Conservation (phyloP, 2,329 filamentous ascomycete genomes). For the Venturia asperata region DNA sequence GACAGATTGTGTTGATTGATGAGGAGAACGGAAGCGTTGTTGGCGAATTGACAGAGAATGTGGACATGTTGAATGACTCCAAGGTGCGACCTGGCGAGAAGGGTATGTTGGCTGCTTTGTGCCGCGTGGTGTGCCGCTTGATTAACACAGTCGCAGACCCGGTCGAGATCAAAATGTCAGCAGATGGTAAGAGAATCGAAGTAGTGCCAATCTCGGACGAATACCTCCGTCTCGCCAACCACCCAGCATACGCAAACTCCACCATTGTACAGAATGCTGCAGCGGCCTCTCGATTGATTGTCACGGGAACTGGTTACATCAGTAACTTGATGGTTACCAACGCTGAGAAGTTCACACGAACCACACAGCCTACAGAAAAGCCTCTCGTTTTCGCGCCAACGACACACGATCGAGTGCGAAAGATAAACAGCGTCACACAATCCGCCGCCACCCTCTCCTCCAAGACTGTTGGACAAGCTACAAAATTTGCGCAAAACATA, state of each 20-base stretch:
- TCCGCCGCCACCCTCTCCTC: slow-evolving; percentile 72
- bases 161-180: slow-evolving; percentile 68
- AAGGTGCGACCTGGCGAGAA: slow-evolving; percentile 81
- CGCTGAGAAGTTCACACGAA: slow-evolving; percentile 73
- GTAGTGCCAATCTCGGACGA: slow-evolving; percentile 62
- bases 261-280: slow-evolving; percentile 80
- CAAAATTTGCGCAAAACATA: slow-evolving; percentile 79
- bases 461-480: slow-evolving; percentile 79
- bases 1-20: slow-evolving; percentile 86
- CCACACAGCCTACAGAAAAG: slow-evolving; percentile 67
- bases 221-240: slow-evolving; percentile 69
- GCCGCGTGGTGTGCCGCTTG: slow-evolving; percentile 21
- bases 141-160: slow-evolving; percentile 49
- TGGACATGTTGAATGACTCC: slow-evolving; percentile 69
- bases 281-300: slow-evolving; percentile 81
- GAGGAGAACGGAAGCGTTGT: slow-evolving; percentile 95
- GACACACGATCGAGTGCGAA: slow-evolving; percentile 77
- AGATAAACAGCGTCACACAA: slow-evolving; percentile 79
- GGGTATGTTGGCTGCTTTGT: slow-evolving; percentile 48
- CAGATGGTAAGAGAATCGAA: slow-evolving; percentile 60
- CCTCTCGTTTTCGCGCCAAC: slow-evolving; percentile 82
- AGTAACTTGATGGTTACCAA: slow-evolving; percentile 69
- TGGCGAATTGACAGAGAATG: slow-evolving; percentile 79
- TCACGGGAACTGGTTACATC: slow-evolving; percentile 75
- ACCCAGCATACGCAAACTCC: slow-evolving; percentile 88